Base-by-base conservation (phyloP, 495 filamentous ascomycete genomes). In the Trichoderma orchidacearum region DNA sequence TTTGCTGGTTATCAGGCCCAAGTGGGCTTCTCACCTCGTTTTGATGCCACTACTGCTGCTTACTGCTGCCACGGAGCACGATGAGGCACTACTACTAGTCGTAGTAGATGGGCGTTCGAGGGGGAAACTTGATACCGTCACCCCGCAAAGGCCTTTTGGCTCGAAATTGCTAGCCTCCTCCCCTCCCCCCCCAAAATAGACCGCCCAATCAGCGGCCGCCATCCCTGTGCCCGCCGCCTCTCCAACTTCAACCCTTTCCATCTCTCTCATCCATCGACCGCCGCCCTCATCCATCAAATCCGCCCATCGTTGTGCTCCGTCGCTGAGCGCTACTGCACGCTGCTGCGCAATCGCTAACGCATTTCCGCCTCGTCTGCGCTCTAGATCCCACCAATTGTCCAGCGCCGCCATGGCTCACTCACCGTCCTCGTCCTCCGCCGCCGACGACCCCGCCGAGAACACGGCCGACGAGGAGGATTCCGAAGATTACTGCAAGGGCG, bases 401-500 rank as follows among this genome's bases (percentile, higher is more conserved):
- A 60, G 41, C 41, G 18, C 60, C 38, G 52, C 64, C 48, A 72
- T 83, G 69, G 85, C 82, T 68, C 85, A 85, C 32, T 93, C 90
- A 28, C 85, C 86, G 12, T 82, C 82, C 2, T 89, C 86, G 25
- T 81, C 85, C n/a, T 88, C 87, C 27, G 88, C 88, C 5, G 80
- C 80, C 53, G 89, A 85, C 61, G 91, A 95, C 59, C 86, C 87
- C 60, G 79, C 90, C 64, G 89, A 94, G 64, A 89, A 91, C 62
- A 95, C 93, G 5, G 94, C 93, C 52, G 93, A 98, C 62, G 93
- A 98, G 72, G 93, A 98, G 71, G 94, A 97, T 66, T 96, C 90
- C 29, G 93, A 98, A 67, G 93, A 98, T 67, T 98, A 98, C 73
- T 96, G 92, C 77, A 97, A 96, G 71, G 93, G 93, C 60, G 93